Evolutionary conservation across 2,329 filamentous ascomycete genomes (phyloP), one percentile per base, ranked within the genome.

Genomic region (Aschersonia sp.): DNA sequence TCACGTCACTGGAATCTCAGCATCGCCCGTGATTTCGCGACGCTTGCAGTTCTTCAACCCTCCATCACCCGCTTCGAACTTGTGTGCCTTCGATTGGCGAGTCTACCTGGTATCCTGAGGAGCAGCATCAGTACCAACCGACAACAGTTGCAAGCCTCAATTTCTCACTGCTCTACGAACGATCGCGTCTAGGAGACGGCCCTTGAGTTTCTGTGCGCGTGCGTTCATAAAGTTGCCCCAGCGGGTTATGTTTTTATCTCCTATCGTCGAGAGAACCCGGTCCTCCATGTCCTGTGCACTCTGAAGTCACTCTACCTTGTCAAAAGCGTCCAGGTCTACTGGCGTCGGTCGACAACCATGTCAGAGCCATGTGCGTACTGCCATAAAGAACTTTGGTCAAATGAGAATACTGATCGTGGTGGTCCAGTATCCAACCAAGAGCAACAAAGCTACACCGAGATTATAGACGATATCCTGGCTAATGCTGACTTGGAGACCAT

Each of bases 401-500:
- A 20, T 20, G 20, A 20, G 20, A 20, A n/a, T 20, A 28, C 32
- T 30, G 30, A 20, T 12, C 10, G 6, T 35, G 9, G n/a, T 20
- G n/a, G 7, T 12, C 41, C 52, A 79, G 75, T 79, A 53, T 67
- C 67, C 41, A 47, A 65, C 47, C 68, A 73, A 47, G 76, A 80
- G 57, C 66, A 65, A 54, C 52, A 59, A 48, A 65, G 69, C 53
- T 81, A 78, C 61, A 80, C 73, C 47, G 63, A 66, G 48, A 72
- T 81, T 55, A 80, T 82, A 59, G 78, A 82, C 56, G 67, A 62
- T 41, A 80, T 82, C 52, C 71, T 82, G 29, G 67, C 67, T 30
- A 73, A 69, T 9, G 73, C 74, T 48, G 75, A 82, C 53, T 71
- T 82, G 41, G 69, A 74, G 54, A 81, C 78, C n/a, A 74, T 82